Evolutionary conservation across 306 rosid species (phyloP).

Genomic region (Ormosia semicastrata): DNA sequence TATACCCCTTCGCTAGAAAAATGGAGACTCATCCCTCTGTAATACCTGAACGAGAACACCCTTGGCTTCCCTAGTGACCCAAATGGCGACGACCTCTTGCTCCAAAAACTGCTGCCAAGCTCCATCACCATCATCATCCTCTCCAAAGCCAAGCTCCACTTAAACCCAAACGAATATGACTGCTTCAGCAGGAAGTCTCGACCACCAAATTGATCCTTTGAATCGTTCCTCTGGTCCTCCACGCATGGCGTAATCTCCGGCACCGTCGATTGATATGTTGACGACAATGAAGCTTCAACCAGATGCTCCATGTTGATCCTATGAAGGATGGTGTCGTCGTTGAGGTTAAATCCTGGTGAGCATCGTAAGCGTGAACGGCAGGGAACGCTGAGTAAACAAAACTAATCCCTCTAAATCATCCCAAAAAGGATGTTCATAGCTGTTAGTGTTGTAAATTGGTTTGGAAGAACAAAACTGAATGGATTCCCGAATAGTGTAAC

Average conservation of each 20-base stretch:
- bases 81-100: conserved; percentile 78
- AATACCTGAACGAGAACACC: conserved; percentile 76
- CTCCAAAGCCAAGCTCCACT: conserved; percentile 66
- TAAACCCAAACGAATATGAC: conserved; percentile 89
- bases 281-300: conserved; percentile 17
- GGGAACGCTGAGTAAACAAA: too few relatives aligned
- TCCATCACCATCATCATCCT: conserved; percentile 70
- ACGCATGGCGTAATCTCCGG: conserved; percentile 68
- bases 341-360: conserved; percentile 79
- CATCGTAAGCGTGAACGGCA: too few relatives aligned
- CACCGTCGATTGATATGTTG: neutral
- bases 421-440: too few relatives aligned
- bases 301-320: conserved; percentile 52
- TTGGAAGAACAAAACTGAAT: too few relatives aligned
- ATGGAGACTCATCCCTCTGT: conserved; percentile 89
- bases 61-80: conserved; percentile 67
- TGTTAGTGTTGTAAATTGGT: too few relatives aligned
- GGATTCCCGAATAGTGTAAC: too few relatives aligned
- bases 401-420: too few relatives aligned
- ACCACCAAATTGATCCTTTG: conserved; percentile 50
- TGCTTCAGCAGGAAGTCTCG: conserved; percentile 71
- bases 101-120: conserved; percentile 61
- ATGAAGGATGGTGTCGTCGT: conserved; percentile 57
- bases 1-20: conserved; percentile 75
- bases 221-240: conserved; percentile 49